Evolutionary conservation across 768 basidiomycete species (phyloP).

Genomic region (Pulveroboletus sp.): DNA sequence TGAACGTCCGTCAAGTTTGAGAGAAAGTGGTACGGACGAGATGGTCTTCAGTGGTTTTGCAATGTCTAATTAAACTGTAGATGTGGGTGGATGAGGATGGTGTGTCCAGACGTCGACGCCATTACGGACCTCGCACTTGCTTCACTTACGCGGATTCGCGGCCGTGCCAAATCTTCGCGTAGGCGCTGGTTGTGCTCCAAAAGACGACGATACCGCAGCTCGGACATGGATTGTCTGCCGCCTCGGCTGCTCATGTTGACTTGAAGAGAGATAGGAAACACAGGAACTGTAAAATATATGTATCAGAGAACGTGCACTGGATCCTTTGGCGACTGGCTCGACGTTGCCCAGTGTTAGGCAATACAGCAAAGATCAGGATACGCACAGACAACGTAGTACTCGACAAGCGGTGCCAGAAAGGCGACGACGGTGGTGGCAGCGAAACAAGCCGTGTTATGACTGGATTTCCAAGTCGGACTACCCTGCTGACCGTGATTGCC

Average conservation of each 20-base stretch:
- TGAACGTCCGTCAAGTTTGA: conserved; percentile 10
- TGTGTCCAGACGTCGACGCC: not conserved
- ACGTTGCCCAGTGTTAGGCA: not conserved
- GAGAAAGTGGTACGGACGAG: conserved; percentile 39
- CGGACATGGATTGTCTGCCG: conserved; percentile 69
- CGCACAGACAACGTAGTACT: not conserved
- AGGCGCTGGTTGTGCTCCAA: conserved; percentile 72
- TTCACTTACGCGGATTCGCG: conserved; percentile 68
- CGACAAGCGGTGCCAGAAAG: not conserved
- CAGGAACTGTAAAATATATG: not conserved
- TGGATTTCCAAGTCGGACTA: conserved; percentile 2
- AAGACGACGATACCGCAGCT: conserved; percentile 75
- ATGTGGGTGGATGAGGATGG: conserved; percentile 3
- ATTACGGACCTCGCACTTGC: conserved; percentile 57
- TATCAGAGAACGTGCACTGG: not conserved
- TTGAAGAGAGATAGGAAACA: conserved; percentile 1
- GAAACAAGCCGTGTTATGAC: conserved; percentile 5
- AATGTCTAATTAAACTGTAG: conserved; percentile 64
- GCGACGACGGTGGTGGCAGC: conserved; percentile 7
- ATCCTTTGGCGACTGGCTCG: conserved; percentile 6
- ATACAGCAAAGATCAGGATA: not conserved
- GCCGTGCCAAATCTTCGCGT: conserved; percentile 66
- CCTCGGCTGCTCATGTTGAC: conserved; percentile 56
- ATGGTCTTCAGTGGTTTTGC: conserved; percentile 69
- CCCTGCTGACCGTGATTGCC: not conserved